Evolutionary conservation across 164 flowering plant genomes (phyloP), one percentile per base, ranked within the genome.

Genomic region (Nelumbo lutea): DNA sequence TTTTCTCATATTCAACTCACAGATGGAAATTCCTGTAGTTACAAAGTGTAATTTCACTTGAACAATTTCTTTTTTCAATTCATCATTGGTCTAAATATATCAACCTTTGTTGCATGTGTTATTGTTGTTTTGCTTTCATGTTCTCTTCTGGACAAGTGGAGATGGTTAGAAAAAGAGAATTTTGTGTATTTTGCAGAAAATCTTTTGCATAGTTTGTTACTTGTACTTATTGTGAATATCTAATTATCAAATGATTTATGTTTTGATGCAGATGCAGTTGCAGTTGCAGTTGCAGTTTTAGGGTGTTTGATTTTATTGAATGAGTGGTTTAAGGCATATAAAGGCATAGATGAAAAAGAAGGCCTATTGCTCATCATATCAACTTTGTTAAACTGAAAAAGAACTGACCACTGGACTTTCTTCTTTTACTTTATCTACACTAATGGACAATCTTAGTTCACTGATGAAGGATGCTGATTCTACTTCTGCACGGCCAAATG

Each of bases 381-480:
- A 61, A 15, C 62, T 61, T 10, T 66, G 59, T 56, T 65, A 66
- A 65, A 70, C 52, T 55, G 60, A 68, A 67, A 61, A 55, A 42
- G 46, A 62, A 62, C 15, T 62, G 66, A 41, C 61, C 57, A 45
- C 53, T 44, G n/a, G 61, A 6, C 40, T 40, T 11, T 66, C 63
- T 13, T 38, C 47, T 9, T 13, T 38, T n/a, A 10, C 39, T 55
- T 61, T 43, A 56, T 68, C 59, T 48, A 51, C 56, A n/a, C 38
- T 58, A 47, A 76, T 76, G 78, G 78, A 76, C 40, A 58, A 68
- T 59, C 48, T 66, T 39, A 63, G 7, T 52, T 64, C 59, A 3
- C 15, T 64, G 5, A 3, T 45, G n/a, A 62, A 38, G 72, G 72
- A 68, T 64, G 68, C 45, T 41, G 69, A 76, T 42, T 71, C 72